phyloP scores from a whole-genome alignment of 257 asterid species.

The Ligustrum vulgare region DNA sequence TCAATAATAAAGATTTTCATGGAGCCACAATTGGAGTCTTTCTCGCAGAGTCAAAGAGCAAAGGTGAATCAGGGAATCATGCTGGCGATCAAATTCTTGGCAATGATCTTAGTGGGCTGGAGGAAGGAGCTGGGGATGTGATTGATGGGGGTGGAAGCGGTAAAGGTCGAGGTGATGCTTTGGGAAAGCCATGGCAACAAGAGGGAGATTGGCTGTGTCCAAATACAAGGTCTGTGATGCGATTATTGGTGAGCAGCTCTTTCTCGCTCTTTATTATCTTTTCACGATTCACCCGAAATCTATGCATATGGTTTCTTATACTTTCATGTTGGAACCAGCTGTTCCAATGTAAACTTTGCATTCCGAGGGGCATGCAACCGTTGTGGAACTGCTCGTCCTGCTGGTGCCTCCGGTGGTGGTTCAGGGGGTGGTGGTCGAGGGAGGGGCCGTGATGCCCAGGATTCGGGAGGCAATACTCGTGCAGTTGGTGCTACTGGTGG shows the following conservation, averaged over 20 bases:
- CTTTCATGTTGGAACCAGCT: constrained; percentile 55
- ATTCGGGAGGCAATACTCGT: constrained; percentile 60
- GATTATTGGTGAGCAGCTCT: constrained; percentile 97
- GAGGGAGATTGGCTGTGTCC: constrained; percentile 97
- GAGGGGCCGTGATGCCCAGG: constrained; percentile 74
- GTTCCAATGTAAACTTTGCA: constrained; percentile 96
- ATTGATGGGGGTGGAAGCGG: constrained; percentile 82
- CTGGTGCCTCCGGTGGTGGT: constrained; percentile 80
- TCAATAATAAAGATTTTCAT: constrained; percentile 89
- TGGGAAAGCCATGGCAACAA: constrained; percentile 89
- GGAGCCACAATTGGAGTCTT: constrained; percentile 82
- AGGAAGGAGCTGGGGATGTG: constrained; percentile 50
- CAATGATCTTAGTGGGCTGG: constrained; percentile 46
- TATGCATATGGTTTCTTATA: constrained; percentile 30
- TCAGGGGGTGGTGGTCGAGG: constrained; percentile 87
- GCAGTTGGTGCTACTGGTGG: constrained; percentile 72
- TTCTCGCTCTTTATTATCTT: constrained; percentile 48
- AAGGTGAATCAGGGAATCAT: constrained; percentile 52
- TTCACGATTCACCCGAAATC: constrained; percentile 14
- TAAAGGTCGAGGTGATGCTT: constrained; percentile 80
- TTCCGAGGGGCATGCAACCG: constrained; percentile 99
- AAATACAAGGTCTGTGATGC: constrained; percentile 99
- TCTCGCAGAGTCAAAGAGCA: constrained; percentile 89
- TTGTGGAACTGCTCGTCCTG: constrained; percentile 97
- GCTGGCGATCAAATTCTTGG: constrained; percentile 38